These are phyloP conservation scores for Populus nigra DNA, from an alignment of 345 rosid species.

Conservation along the genomic window DNA sequence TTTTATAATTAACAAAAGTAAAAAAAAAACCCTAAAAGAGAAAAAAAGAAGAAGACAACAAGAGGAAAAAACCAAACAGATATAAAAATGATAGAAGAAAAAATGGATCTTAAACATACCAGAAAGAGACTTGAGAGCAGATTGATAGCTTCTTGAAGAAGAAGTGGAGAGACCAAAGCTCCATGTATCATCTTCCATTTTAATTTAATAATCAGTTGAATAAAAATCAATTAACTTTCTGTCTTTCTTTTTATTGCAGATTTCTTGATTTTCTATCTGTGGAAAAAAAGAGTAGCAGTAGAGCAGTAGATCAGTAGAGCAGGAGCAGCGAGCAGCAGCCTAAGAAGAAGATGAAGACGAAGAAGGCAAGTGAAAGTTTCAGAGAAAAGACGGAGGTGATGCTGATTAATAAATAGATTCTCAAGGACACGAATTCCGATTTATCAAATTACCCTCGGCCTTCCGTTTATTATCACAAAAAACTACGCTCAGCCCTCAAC, in stretches of 20 bases:
- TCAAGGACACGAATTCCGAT: not conserved
- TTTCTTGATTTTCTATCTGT: not conserved
- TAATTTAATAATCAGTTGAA: not conserved
- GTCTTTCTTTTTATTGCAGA: not conserved
- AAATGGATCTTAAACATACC: not conserved
- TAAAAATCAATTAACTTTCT: not conserved
- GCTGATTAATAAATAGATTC: constrained; percentile 1
- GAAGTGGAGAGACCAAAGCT: constrained; percentile 15
- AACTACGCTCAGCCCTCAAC: not conserved
- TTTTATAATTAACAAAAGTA: not conserved
- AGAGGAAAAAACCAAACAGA: not conserved
- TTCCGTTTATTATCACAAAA: not conserved
- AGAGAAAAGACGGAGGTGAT: not conserved
- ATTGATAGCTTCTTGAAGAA: constrained; percentile 27
- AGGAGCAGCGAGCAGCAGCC: too few species aligned
- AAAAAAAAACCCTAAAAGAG: not conserved
- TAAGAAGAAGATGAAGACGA: not conserved
- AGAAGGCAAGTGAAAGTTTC: not conserved
- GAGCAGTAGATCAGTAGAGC: not conserved
- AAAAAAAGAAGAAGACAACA: not conserved
- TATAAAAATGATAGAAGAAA: not conserved
- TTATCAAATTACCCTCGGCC: not conserved
- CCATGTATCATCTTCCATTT: constrained; percentile 27
- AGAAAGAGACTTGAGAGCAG: constrained; percentile 22
- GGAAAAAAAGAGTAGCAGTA: not conserved